Conservation (phyloP, 2,329 filamentous ascomycete genomes). For the Venturia effusa region DNA sequence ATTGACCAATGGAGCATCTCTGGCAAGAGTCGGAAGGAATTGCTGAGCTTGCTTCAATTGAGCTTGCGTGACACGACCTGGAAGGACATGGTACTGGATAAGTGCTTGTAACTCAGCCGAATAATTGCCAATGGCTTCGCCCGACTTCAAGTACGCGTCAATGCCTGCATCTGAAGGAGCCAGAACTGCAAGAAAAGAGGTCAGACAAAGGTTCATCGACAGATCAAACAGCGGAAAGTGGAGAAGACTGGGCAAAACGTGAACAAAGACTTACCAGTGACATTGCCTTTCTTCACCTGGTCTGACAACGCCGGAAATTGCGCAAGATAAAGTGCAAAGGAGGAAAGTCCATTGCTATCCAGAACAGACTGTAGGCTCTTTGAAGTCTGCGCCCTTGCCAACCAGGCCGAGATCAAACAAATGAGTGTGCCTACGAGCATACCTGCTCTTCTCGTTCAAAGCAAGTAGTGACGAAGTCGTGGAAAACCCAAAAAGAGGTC, state of each 20-base stretch:
- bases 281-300: background rate
- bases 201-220: background rate
- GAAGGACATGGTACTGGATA: background rate
- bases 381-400: background rate
- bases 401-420: background rate
- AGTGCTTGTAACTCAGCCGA: background rate
- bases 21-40: background rate
- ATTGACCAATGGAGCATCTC: background rate
- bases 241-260: background rate
- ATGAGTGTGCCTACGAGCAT: background rate
- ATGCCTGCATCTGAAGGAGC: background rate
- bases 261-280: background rate
- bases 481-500: background rate
- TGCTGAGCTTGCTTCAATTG: background rate
- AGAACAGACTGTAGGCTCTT: background rate
- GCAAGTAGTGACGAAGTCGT: background rate
- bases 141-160: background rate
- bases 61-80: background rate
- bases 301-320: background rate
- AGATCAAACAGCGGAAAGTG: background rate
- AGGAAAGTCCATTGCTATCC: background rate
- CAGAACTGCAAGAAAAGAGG: background rate
- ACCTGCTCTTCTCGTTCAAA: background rate
- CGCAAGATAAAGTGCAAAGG: background rate
- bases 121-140: background rate